Base-by-base conservation (phyloP, 1,139 yeast species). In the Pneumocystis murina region DNA sequence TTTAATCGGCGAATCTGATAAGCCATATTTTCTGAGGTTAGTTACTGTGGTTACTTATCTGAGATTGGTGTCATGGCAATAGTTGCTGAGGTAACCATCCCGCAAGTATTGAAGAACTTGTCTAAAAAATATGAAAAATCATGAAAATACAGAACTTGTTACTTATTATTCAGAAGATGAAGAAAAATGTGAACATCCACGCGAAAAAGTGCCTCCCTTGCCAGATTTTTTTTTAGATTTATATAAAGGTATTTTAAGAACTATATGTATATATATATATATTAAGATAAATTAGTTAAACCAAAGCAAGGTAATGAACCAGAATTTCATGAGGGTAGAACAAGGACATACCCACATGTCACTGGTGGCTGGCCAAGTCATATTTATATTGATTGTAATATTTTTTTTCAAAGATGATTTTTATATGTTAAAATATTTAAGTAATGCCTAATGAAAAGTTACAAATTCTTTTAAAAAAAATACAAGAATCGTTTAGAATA, bases 311-410 rank as follows among this genome's bases (percentile, higher is more conserved):
- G 66, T 33, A 60, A 67, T 17, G 69, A 67, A 43, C 70, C 72
- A 7, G 67, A 62, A 35, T 68, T 72, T 62, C 75, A 73, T 61
- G 63, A 67, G 6, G 75, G 75, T 6, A 66, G 71, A 8, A 62
- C 62, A 24, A 66, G 76, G 20, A 66, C 69, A 1, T 30, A 68
- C 17, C 69, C 69, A 1, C 76, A 74, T 63, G 68, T 67, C 14
- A 69, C 67, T 0, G 76, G 76, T 5, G 61, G 64, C 30, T 74
- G 75, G 75, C 76, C 76, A n/a, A 63, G 71, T 16, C 75, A 73
- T 63, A 70, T 73, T 12, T 74, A 71, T 54, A 43, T 72, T 41
- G 75, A 73, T 59, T 74, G 75, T 74, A 40, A 66, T 7, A 73
- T 20, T 61, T 36, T 40, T n/a, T 10, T 16, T n/a, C 39, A 38